These are phyloP conservation scores for Sarocladium brachiariae DNA, from an alignment of 2,329 filamentous ascomycete genomes.

Conservation along the genomic window DNA sequence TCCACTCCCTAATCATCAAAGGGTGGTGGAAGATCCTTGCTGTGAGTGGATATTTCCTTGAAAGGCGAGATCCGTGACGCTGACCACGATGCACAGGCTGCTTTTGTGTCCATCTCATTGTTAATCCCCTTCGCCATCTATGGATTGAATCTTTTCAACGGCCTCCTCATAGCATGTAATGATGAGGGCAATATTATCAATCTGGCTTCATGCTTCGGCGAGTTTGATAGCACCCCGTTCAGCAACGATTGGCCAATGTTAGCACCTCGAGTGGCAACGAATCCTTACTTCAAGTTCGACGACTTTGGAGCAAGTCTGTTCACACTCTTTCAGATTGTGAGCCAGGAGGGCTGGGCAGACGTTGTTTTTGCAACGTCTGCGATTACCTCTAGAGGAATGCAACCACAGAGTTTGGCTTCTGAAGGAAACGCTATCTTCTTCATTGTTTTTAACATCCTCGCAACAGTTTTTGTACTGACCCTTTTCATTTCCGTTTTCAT, in stretches of 20 bases:
- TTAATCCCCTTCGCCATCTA: conserved; percentile 97
- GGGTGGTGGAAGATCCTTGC: conserved; percentile 92
- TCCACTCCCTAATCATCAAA: conserved; percentile 91
- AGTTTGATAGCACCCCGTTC: conserved; percentile 70
- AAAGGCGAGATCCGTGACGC: neutral
- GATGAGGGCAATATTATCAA: conserved; percentile 45
- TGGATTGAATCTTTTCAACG: conserved; percentile 86
- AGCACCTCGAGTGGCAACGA: conserved; percentile 72
- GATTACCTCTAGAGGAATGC: conserved; percentile 68
- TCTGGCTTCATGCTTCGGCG: conserved; percentile 73
- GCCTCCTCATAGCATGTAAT: conserved; percentile 74
- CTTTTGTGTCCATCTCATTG: conserved; percentile 88
- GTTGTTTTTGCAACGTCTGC: conserved; percentile 80
- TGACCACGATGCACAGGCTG: conserved; percentile 44
- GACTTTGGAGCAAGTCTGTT: conserved; percentile 91
- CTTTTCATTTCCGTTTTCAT: conserved; percentile 99
- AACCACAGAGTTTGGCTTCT: conserved; percentile 62
- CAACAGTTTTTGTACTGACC: conserved; percentile 92
- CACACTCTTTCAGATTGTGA: conserved; percentile 97
- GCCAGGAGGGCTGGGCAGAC: conserved; percentile 95
- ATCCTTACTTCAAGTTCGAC: conserved; percentile 87
- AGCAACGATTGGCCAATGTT: conserved; percentile 70
- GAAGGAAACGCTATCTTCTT: conserved; percentile 92
- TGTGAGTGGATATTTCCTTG: conserved; percentile 38
- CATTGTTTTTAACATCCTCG: conserved; percentile 90